Conservation (phyloP, 1,284 basidiomycete genomes). For the Cryptococcus sp. region DNA sequence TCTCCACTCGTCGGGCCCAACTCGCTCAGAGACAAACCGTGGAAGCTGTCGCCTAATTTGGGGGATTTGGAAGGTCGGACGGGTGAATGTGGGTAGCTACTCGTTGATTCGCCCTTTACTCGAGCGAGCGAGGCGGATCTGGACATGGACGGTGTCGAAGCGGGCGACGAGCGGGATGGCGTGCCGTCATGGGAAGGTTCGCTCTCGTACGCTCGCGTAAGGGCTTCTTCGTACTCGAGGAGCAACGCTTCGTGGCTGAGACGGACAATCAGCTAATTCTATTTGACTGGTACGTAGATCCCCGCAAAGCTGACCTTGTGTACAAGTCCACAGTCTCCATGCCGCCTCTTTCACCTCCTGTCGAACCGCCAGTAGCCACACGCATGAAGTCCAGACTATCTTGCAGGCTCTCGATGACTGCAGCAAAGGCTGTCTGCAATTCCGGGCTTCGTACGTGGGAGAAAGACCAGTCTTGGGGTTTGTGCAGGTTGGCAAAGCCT, state of each 20-base stretch:
- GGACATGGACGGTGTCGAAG: slow-evolving; percentile 30
- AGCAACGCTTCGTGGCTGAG: slow-evolving; percentile 88
- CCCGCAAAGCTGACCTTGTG: slow-evolving; percentile 65
- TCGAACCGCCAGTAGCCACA: slow-evolving; percentile 65
- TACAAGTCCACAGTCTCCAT: slow-evolving; percentile 93
- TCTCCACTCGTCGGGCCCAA: not conserved
- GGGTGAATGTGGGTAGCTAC: slow-evolving; percentile 29
- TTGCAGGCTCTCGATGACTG: slow-evolving; percentile 78
- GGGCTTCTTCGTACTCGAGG: slow-evolving; percentile 88
- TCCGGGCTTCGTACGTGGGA: slow-evolving; percentile 82
- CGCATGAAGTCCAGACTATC: slow-evolving; percentile 92
- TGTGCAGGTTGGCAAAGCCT: slow-evolving; percentile 87
- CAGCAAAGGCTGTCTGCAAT: slow-evolving; percentile 77
- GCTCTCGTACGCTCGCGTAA: slow-evolving; percentile 64
- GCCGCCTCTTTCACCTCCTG: slow-evolving; percentile 62
- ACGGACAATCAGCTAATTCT: slow-evolving; percentile 9
- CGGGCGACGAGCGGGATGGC: slow-evolving; percentile 21
- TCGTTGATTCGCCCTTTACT: slow-evolving; percentile 8
- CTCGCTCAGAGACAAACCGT: slow-evolving; percentile 13
- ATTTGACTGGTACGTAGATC: not conserved
- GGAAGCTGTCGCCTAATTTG: slow-evolving; percentile 8
- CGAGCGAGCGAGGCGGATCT: slow-evolving; percentile 29
- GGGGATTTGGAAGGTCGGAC: slow-evolving; percentile 22
- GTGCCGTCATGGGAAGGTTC: slow-evolving; percentile 5
- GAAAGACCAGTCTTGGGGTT: slow-evolving; percentile 90